Evolutionary conservation across 345 rosid genomes (phyloP).

Genomic region (Triadica sebifera): DNA sequence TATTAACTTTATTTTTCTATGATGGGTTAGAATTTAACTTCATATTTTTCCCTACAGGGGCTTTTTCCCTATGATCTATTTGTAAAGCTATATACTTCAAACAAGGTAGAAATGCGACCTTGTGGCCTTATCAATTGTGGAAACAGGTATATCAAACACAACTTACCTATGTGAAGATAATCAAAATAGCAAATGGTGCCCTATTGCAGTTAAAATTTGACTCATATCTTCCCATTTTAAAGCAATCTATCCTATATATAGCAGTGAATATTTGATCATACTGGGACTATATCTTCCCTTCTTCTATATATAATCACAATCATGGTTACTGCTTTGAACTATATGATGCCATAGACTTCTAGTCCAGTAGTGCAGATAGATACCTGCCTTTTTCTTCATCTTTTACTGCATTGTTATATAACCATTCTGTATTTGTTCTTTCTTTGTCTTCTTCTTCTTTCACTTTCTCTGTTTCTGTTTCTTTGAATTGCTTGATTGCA

Average conservation of each 20-base stretch:
- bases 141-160: slow-evolving; percentile 55
- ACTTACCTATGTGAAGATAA: background rate
- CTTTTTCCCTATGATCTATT: slow-evolving; percentile 77
- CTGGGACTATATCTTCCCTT: background rate
- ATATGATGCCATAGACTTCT: background rate
- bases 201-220: background rate
- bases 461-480: background rate
- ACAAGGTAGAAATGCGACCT: slow-evolving; percentile 69
- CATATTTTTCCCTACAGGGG: slow-evolving; percentile 46
- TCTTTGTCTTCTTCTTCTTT: background rate
- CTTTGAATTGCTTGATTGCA: background rate
- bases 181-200: slow-evolving; percentile 14
- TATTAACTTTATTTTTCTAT: background rate
- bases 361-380: background rate
- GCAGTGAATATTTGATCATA: background rate
- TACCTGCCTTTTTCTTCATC: background rate
- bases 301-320: background rate
- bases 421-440: background rate
- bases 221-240: background rate
- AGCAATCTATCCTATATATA: background rate
- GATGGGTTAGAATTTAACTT: slow-evolving; percentile 9
- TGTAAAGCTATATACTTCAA: slow-evolving; percentile 67
- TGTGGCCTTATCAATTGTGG: slow-evolving; percentile 89
- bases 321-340: background rate
- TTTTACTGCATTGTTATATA: background rate